Base-by-base conservation (phyloP, 257 asterid species). In the Leonotis leonurus region DNA sequence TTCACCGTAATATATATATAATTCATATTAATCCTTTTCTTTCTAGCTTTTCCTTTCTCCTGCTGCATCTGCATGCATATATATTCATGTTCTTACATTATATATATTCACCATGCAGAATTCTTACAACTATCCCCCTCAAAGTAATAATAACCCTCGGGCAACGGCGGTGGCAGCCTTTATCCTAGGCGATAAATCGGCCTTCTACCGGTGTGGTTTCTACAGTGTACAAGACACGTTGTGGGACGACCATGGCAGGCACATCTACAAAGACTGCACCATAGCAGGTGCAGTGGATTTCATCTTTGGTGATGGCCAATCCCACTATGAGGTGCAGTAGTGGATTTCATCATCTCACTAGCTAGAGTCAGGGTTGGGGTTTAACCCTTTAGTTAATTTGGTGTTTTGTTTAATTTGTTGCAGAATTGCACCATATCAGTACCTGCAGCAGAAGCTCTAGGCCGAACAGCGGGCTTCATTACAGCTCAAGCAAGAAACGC, bases 151-250 rank as follows among this genome's bases (percentile, higher is more conserved):
- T 0, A 69, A 65, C 26, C 41, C 46, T 32, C 36, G 49, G 56
- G 64, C 3, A 32, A 75, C 51, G 4, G 84, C 85, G 40, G 64
- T 78, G 70, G 90, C 81, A 6, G 81, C 80, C 0, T 44, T n/a
- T 62, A 70, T 83, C 8, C 43, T 70, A 45, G 87, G 90, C 33
- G 87, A 83, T 53, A 73, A 66, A 63, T 54, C 77, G 13, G 74
- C 78, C 1, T 83, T 80, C 61, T 75, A 73, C 29, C 20, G 32
- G 1, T 80, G 85, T 35, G 70, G 73, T 5, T 83, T 80, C 52
- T 10, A 54, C 48, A 85, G 90, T 20, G 58, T 65, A 18, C 90
- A 83, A 50, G 90, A 83, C 41, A 80, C 90, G 3, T 67, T 83
- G 36, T 76, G 68, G 78, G 90, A 83, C 53, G 81, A 27, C 3